phyloP scores from a whole-genome alignment of 2,329 filamentous ascomycete species.

The Neonectria coccinea region DNA sequence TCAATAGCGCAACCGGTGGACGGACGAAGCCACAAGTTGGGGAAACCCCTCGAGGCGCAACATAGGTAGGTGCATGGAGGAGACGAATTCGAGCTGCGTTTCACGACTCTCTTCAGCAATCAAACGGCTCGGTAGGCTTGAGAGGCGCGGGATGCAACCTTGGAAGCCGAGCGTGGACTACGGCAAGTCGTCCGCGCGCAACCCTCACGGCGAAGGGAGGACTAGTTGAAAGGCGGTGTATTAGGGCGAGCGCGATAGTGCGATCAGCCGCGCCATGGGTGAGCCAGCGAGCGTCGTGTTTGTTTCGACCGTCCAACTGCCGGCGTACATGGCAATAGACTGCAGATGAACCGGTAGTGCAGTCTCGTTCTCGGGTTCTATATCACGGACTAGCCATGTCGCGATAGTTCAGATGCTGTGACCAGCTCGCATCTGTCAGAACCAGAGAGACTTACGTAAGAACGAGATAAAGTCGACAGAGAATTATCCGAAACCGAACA shows the following conservation, averaged over 20 bases:
- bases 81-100: background rate
- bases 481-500: background rate
- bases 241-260: constrained; percentile 1
- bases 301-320: background rate
- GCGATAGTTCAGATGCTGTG: background rate
- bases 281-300: background rate
- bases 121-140: background rate
- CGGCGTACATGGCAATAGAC: too few species aligned
- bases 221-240: constrained; percentile 22
- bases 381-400: background rate
- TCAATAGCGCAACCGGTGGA: constrained; percentile 5
- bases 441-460: background rate
- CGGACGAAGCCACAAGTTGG: background rate
- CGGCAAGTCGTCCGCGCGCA: constrained; percentile 6
- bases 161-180: background rate
- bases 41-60: constrained; percentile 9
- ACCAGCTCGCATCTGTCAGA: background rate
- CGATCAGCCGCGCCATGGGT: background rate
- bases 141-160: constrained; percentile 20
- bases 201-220: constrained; percentile 2
- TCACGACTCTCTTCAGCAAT: background rate
- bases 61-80: constrained; percentile 8
- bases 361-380: background rate
- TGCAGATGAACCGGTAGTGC: background rate
- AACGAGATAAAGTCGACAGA: background rate